Conservation (phyloP, 1,139 yeast genomes). For the Kodamaea sp. region DNA sequence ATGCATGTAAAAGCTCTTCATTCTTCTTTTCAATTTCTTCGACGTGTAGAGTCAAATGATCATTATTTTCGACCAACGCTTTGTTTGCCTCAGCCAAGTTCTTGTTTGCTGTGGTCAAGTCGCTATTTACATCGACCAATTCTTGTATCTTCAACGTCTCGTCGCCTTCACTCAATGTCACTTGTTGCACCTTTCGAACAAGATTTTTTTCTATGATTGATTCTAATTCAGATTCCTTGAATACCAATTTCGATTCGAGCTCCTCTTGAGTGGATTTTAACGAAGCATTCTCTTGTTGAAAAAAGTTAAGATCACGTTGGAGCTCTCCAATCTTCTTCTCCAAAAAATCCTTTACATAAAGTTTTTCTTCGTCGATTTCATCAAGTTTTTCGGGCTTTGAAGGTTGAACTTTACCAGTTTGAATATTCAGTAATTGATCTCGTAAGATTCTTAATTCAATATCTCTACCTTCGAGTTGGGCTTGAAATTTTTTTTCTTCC, state of each 20-base stretch:
- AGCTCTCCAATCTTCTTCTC: constrained; percentile 51
- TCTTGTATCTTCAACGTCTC: constrained; percentile 6
- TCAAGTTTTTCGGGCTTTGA: constrained; percentile 4
- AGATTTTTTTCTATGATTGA: constrained; percentile 14
- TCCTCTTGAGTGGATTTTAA: constrained; percentile 9
- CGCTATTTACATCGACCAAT: not conserved
- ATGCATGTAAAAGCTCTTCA: constrained; percentile 24
- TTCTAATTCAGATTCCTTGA: constrained; percentile 13
- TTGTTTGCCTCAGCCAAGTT: constrained; percentile 12
- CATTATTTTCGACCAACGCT: not conserved
- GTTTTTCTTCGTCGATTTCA: constrained; percentile 5
- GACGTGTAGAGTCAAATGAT: not conserved
- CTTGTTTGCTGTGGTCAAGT: constrained; percentile 1
- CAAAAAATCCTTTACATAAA: constrained; percentile 19
- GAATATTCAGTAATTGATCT: constrained; percentile 12
- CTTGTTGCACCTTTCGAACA: constrained; percentile 11
- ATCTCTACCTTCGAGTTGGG: constrained; percentile 16
- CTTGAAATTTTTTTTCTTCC: constrained; percentile 13
- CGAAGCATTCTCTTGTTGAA: constrained; percentile 11
- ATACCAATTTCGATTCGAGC: constrained; percentile 10
- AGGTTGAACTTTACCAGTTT: constrained; percentile 4
- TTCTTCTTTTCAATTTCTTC: constrained; percentile 13
- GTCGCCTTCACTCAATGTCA: constrained; percentile 8
- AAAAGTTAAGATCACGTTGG: constrained; percentile 48
- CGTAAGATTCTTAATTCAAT: constrained; percentile 14